These are phyloP conservation scores for Musa beccarii DNA, from an alignment of 176 grass and related monocot genomes.

Conservation along the genomic window DNA sequence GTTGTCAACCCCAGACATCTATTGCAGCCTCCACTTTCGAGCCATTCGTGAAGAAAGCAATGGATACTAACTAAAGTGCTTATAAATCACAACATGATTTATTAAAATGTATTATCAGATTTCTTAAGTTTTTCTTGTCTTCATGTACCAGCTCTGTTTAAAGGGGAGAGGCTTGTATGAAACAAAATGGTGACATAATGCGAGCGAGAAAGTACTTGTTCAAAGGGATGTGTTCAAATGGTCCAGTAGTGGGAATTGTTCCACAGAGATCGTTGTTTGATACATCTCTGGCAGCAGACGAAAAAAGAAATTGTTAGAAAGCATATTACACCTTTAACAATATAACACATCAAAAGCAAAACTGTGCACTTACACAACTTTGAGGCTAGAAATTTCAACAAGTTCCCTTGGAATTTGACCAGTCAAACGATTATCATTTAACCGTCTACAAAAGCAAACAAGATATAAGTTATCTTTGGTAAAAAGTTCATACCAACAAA, in stretches of 20 bases:
- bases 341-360: neutral
- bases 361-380: conserved; percentile 65
- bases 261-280: conserved; percentile 83
- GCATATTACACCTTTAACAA: neutral
- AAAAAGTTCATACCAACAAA: neutral
- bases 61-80: too few species aligned
- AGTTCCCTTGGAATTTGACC: conserved; percentile 62
- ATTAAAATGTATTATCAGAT: too few species aligned
- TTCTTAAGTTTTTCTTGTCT: too few species aligned
- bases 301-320: conserved; percentile 18
- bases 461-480: neutral
- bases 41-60: too few species aligned
- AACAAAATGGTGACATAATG: neutral
- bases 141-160: too few species aligned
- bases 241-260: conserved; percentile 87
- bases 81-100: too few species aligned
- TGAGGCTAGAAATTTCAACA: conserved; percentile 42
- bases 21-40: too few species aligned
- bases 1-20: too few species aligned
- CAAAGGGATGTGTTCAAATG: conserved; percentile 87
- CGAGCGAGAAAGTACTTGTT: conserved; percentile 50
- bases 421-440: conserved; percentile 51
- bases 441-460: conserved; percentile 28
- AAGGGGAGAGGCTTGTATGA: neutral
- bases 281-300: conserved; percentile 62